These are phyloP conservation scores for Glycine latifolia DNA, from an alignment of 306 rosid genomes.

Conservation along the genomic window DNA sequence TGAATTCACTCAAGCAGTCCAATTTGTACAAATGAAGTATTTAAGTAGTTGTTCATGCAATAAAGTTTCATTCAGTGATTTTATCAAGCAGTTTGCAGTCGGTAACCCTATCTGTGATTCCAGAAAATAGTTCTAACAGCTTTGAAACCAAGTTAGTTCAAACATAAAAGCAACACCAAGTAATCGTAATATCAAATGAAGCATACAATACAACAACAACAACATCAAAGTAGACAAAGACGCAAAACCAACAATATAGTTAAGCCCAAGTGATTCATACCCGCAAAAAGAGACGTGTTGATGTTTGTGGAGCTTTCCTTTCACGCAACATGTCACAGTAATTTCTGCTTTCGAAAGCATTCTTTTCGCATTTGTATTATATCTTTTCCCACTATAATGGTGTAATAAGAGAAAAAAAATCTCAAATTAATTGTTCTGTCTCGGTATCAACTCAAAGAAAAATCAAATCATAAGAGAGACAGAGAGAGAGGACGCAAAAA, in stretches of 20 bases:
- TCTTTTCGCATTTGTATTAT: too few relatives aligned
- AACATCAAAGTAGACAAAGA: neutral
- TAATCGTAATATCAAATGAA: neutral
- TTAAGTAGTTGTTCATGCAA: neutral
- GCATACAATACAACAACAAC: neutral
- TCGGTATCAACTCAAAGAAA: neutral
- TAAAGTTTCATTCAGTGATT: conserved; percentile 29
- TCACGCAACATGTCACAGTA: conserved; percentile 17
- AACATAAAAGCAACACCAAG: neutral
- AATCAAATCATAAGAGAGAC: neutral
- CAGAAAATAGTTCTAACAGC: neutral
- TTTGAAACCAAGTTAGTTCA: neutral
- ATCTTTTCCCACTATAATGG: too few relatives aligned
- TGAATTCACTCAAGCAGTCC: conserved; percentile 17
- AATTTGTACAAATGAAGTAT: neutral
- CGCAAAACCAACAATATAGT: neutral
- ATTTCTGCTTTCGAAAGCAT: neutral
- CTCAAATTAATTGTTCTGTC: too few relatives aligned
- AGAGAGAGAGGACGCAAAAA: neutral
- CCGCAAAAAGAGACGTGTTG: conserved; percentile 4
- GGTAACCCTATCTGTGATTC: neutral
- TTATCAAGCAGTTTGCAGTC: conserved; percentile 37
- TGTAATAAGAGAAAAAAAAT: too few relatives aligned
- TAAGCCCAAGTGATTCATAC: neutral
- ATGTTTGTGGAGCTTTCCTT: neutral